Percentiles rank a stretch among this genome's conserved stretches.
phyloP scores from a whole-genome alignment of 2,329 filamentous ascomycete species.

The Aspergillus glaucus region DNA sequence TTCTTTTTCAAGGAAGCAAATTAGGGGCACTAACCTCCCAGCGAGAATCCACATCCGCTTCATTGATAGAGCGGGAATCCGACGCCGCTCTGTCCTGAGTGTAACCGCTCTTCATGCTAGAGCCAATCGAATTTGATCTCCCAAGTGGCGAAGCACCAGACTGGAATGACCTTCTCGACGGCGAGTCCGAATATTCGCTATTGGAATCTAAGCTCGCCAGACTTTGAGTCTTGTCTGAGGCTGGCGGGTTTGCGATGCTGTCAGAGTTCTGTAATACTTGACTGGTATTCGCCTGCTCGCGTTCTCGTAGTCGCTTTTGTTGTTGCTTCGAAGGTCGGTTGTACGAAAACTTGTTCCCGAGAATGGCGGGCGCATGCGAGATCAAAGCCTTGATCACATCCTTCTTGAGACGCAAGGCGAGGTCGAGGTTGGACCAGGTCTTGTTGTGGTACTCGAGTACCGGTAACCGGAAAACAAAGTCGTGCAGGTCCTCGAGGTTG shows the following conservation, averaged over 20 bases:
- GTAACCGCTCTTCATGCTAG: slow-evolving; percentile 20
- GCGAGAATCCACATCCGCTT: slow-evolving; percentile 32
- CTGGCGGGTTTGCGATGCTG: slow-evolving; percentile 19
- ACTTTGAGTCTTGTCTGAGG: slow-evolving; percentile 26
- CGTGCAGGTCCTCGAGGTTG: slow-evolving; percentile 93
- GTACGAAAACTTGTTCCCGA: slow-evolving; percentile 93
- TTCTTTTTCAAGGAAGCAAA: background rate
- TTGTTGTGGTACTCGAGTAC: slow-evolving; percentile 96
- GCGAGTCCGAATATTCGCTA: slow-evolving; percentile 32
- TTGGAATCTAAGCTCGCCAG: slow-evolving; percentile 33
- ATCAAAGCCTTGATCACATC: slow-evolving; percentile 91
- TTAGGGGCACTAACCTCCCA: slow-evolving; percentile 28
- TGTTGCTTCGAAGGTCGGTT: slow-evolving; percentile 77
- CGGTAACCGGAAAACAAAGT: slow-evolving; percentile 94
- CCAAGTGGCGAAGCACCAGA: slow-evolving; percentile 32
- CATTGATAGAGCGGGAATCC: slow-evolving; percentile 30
- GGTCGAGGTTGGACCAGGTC: slow-evolving; percentile 96
- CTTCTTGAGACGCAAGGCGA: slow-evolving; percentile 87
- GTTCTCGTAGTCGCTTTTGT: slow-evolving; percentile 71
- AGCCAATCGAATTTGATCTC: slow-evolving; percentile 29
- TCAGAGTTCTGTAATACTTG: slow-evolving; percentile 51
- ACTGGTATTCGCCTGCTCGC: slow-evolving; percentile 76
- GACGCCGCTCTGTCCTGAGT: slow-evolving; percentile 13
- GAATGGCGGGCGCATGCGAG: slow-evolving; percentile 90
- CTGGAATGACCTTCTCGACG: slow-evolving; percentile 30